These are phyloP conservation scores for Cocos nucifera DNA, from an alignment of 176 grass and related monocot genomes.

Conservation along the genomic window DNA sequence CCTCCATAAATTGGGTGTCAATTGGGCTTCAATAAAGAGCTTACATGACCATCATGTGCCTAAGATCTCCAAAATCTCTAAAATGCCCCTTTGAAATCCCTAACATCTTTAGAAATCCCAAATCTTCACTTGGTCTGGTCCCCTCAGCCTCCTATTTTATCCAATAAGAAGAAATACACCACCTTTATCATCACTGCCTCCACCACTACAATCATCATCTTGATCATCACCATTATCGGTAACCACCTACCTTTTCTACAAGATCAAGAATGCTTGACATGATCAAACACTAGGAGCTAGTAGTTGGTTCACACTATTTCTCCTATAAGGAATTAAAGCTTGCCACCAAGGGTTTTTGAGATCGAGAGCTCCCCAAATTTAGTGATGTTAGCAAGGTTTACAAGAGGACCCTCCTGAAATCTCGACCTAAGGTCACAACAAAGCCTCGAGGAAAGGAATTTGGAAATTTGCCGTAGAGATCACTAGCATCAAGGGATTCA, in stretches of 20 bases:
- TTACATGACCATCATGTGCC: no score
- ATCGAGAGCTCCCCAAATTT: neutral
- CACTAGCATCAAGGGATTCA: no score
- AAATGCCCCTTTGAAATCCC: no score
- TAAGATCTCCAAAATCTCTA: no score
- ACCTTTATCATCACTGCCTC: neutral
- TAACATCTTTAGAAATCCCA: no score
- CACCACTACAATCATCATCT: neutral
- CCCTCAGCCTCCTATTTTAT: no score
- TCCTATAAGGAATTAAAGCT: constrained; percentile 1
- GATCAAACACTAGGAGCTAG: neutral
- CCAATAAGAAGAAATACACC: neutral
- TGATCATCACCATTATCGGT: neutral
- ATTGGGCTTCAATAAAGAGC: no score
- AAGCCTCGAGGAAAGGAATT: neutral
- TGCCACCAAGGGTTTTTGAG: constrained; percentile 4
- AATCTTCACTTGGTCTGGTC: no score
- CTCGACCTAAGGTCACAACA: neutral
- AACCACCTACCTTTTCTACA: neutral
- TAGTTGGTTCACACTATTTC: constrained; percentile 12
- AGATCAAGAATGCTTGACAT: constrained; percentile 1
- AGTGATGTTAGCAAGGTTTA: constrained; percentile 13
- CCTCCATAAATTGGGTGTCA: no score
- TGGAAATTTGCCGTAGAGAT: no score
- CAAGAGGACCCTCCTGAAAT: neutral